These are phyloP conservation scores for Nakaseomyces glabratus DNA, from an alignment of 1,139 yeast genomes.

Conservation along the genomic window DNA sequence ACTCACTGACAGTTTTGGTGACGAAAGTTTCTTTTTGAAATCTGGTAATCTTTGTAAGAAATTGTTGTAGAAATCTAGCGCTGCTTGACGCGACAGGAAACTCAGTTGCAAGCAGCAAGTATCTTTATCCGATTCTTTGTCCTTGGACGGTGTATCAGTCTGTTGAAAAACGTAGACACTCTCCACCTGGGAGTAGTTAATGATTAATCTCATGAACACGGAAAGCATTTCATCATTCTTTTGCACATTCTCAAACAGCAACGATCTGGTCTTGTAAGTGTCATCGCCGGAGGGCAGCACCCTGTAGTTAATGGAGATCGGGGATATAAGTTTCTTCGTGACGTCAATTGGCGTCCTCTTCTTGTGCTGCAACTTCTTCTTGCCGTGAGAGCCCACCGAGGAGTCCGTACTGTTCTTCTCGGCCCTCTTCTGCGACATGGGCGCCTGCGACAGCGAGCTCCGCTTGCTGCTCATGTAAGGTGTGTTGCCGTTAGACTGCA, in stretches of 20 bases:
- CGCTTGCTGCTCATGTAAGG: too few relatives aligned
- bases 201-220: constrained; percentile 24
- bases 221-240: constrained; percentile 20
- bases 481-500: too few relatives aligned
- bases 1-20: constrained; percentile 43
- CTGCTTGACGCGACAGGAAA: constrained; percentile 37
- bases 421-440: constrained; percentile 4
- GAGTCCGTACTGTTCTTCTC: not conserved
- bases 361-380: constrained; percentile 11
- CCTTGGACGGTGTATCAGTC: constrained; percentile 14
- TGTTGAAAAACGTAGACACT: constrained; percentile 30
- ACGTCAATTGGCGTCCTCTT: constrained; percentile 21
- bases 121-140: constrained; percentile 6
- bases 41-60: constrained; percentile 38
- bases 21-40: constrained; percentile 36
- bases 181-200: constrained; percentile 37
- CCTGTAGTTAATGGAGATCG: constrained; percentile 22
- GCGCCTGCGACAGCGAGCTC: too few relatives aligned
- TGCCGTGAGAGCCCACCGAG: constrained; percentile 7
- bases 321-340: constrained; percentile 4
- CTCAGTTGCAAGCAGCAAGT: constrained; percentile 31
- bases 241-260: constrained; percentile 26
- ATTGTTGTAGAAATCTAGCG: constrained; percentile 40
- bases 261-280: constrained; percentile 27
- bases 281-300: constrained; percentile 29